These are phyloP conservation scores for Raffaelea deltoideospora DNA, from an alignment of 2,329 filamentous ascomycete species.

Conservation along the genomic window DNA sequence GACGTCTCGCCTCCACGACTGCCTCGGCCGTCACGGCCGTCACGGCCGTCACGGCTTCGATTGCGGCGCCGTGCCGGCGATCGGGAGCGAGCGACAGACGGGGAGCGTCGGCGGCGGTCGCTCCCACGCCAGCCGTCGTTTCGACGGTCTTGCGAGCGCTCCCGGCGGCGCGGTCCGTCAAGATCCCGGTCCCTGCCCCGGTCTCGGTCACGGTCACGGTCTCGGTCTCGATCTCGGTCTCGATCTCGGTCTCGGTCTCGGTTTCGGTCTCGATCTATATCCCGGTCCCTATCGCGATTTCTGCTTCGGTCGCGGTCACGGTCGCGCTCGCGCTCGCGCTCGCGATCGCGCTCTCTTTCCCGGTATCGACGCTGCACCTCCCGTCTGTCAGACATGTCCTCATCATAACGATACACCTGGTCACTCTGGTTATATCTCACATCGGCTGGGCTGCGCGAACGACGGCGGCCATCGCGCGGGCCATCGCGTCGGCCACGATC, in stretches of 20 bases:
- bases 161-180: constrained; percentile 48
- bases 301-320: constrained; percentile 40
- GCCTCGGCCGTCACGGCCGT: constrained; percentile 43
- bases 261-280: constrained; percentile 6
- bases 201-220: constrained; percentile 17
- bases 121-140: constrained; percentile 50
- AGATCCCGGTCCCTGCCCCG: constrained; percentile 35
- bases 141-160: constrained; percentile 55
- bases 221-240: constrained; percentile 3
- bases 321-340: constrained; percentile 31
- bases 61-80: constrained; percentile 41
- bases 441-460: constrained; percentile 46
- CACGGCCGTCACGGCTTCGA: constrained; percentile 44
- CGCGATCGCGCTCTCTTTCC: constrained; percentile 25
- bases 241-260: constrained; percentile 10
- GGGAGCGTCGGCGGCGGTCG: constrained; percentile 41
- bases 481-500: constrained; percentile 32
- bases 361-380: constrained; percentile 40
- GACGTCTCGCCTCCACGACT: constrained; percentile 57
- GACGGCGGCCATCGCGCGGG: constrained; percentile 35
- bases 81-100: constrained; percentile 47
- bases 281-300: constrained; percentile 53
- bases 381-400: constrained; percentile 23
- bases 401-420: background rate
- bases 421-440: constrained; percentile 25